phyloP scores from a whole-genome alignment of 306 rosid genomes.

The Spatholobus suberectus region DNA sequence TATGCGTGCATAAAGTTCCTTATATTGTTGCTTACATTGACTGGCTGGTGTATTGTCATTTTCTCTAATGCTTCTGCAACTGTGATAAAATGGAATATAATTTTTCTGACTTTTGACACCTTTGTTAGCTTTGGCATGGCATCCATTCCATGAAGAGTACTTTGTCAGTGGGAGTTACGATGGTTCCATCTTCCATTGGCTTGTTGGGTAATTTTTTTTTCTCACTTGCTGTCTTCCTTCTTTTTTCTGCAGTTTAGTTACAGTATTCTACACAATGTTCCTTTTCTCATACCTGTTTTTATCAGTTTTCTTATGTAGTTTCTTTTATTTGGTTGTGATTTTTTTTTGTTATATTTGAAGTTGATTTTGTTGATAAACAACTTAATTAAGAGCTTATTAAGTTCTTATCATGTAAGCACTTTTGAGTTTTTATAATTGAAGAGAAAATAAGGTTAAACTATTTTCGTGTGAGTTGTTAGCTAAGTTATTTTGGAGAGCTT shows the following conservation, averaged over 20 bases:
- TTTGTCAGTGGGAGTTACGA: slow-evolving; percentile 98
- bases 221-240: slow-evolving; percentile 23
- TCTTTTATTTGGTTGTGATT: slow-evolving; percentile 10
- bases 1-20: background rate
- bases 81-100: slow-evolving; percentile 20
- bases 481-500: background rate
- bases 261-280: slow-evolving; percentile 8
- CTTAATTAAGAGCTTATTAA: background rate
- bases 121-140: slow-evolving; percentile 94
- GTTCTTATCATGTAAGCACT: background rate
- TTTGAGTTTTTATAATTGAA: background rate
- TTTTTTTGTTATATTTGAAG: slow-evolving; percentile 3
- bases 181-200: slow-evolving; percentile 98
- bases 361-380: background rate
- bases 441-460: background rate
- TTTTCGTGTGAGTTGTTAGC: background rate
- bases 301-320: slow-evolving; percentile 7
- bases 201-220: slow-evolving; percentile 79
- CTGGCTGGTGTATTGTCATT: slow-evolving; percentile 19
- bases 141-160: slow-evolving; percentile 98
- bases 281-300: slow-evolving; percentile 27
- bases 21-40: background rate
- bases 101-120: slow-evolving; percentile 42
- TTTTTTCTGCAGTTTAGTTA: slow-evolving; percentile 1
- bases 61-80: slow-evolving; percentile 38